These are phyloP conservation scores for Senna siamea DNA, from an alignment of 306 rosid genomes.

Conservation along the genomic window DNA sequence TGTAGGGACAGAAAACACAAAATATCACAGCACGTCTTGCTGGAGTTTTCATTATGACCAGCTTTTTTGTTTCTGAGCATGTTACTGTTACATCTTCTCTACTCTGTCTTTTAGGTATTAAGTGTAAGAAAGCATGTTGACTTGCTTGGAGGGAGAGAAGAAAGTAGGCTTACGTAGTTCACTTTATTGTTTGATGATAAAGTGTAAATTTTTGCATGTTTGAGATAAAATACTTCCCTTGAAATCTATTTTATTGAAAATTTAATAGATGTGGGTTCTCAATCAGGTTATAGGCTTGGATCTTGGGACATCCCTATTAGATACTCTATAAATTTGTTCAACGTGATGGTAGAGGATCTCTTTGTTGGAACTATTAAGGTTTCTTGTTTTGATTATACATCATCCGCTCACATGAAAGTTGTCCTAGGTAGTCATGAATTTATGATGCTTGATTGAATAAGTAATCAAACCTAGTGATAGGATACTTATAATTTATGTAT, in stretches of 20 bases:
- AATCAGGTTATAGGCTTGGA: neutral
- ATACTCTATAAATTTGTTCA: constrained; percentile 5
- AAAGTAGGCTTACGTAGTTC: neutral
- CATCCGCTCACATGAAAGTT: constrained; percentile 12
- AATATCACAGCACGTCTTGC: constrained; percentile 5
- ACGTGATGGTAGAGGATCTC: constrained; percentile 24
- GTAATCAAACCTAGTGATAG: constrained; percentile 13
- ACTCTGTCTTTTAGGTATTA: constrained; percentile 3
- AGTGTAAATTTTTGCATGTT: constrained; percentile 10
- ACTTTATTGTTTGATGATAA: constrained; percentile 17
- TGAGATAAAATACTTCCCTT: neutral
- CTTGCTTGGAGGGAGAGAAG: constrained; percentile 2
- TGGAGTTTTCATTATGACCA: neutral
- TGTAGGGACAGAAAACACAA: constrained; percentile 12
- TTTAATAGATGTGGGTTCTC: constrained; percentile 1
- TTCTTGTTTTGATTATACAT: constrained; percentile 25
- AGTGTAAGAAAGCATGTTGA: constrained; percentile 2
- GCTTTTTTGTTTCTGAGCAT: neutral
- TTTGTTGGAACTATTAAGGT: constrained; percentile 14
- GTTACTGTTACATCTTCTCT: constrained; percentile 2
- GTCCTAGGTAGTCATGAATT: constrained; percentile 26
- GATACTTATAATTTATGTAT: constrained; percentile 10
- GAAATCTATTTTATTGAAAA: constrained; percentile 12
- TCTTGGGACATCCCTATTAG: constrained; percentile 18
- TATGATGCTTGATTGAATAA: constrained; percentile 3